Evolutionary conservation across 2,329 filamentous ascomycete genomes (phyloP), one percentile per base, ranked within the genome.

Genomic region (Blastomyces parvus): DNA sequence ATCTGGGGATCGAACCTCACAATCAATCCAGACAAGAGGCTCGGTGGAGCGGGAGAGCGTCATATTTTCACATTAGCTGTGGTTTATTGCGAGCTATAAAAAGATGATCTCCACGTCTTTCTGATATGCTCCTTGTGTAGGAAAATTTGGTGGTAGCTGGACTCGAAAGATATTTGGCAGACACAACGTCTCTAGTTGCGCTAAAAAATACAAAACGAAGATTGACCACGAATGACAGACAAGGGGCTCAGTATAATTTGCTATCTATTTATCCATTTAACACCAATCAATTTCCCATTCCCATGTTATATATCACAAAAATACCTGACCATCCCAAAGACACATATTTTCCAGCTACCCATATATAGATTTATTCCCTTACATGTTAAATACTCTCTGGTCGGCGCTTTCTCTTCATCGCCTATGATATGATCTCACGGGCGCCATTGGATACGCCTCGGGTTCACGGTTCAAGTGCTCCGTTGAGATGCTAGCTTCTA

Each of bases 1-100:
- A 52, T 33, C 40, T 30, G 38, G 52, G 61, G 44, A 52, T 30
- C 69, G 46, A 74, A 85, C 83, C 77, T 88, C 86, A 71, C 86
- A 88, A 77, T 96, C 91, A 67, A 96, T 92, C 90, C 91, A 95
- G 66, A 95, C 89, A 46, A 95, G 77, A 9, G 88, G 88, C 67
- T 86, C 85, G 60, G 76, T 80, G 27, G 85, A 88, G 53, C 75
- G 77, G 64, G 72, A 69, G 27, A 79, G 71, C 33, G 79, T 72
- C 78, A 80, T 80, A 13, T 50, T 69, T 64, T 27, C 57, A 22
- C 22, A 59, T 48, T 9, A 8, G 40, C 42, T 17, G 27, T 14
- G n/a, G 14, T 33, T 48, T 38, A 5, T 50, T 25, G 46, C 14
- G 42, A 38, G 27, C 5, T 27, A 11, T 52, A 17, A 55, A 55